Percentiles rank a stretch among this genome's conserved stretches.
Conservation (phyloP, 1,284 basidiomycete genomes). For the Omphalotus olearius region DNA sequence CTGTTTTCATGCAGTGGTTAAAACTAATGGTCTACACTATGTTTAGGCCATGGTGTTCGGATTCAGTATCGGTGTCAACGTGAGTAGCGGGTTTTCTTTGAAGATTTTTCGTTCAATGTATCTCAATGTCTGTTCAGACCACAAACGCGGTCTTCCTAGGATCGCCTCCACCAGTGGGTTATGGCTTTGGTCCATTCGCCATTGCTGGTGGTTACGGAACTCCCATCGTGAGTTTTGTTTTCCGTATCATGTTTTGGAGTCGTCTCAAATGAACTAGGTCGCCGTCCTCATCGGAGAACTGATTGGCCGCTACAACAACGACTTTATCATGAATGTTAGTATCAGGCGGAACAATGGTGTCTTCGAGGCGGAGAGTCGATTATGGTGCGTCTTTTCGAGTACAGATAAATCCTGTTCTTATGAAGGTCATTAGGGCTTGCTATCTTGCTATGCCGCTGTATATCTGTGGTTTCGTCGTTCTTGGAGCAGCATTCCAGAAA, state of each 20-base stretch:
- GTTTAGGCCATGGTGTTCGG: constrained; percentile 44
- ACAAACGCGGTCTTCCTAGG: constrained; percentile 58
- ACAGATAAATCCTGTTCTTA: neutral
- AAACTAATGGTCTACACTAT: neutral
- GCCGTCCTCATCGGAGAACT: constrained; percentile 61
- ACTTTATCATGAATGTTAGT: constrained; percentile 48
- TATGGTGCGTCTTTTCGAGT: constrained; percentile 43
- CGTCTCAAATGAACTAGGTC: constrained; percentile 32
- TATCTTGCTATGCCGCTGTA: constrained; percentile 58
- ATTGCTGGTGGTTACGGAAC: constrained; percentile 46
- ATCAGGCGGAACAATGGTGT: constrained; percentile 56
- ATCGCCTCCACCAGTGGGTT: constrained; percentile 44
- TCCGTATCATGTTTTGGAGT: neutral
- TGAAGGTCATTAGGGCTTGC: constrained; percentile 40
- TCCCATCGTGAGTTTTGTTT: constrained; percentile 38
- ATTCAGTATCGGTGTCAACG: constrained; percentile 57
- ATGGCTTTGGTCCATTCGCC: constrained; percentile 39
- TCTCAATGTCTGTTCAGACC: constrained; percentile 25
- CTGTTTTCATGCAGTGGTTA: neutral
- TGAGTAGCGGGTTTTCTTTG: constrained; percentile 22
- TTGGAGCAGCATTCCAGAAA: constrained; percentile 50
- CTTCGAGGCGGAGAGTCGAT: constrained; percentile 59
- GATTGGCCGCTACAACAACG: constrained; percentile 58
- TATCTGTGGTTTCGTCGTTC: constrained; percentile 53
- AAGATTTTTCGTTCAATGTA: too few species aligned